Base-by-base conservation (phyloP, 192 early-diverging fungal species). In the Entomortierella lignicola region DNA sequence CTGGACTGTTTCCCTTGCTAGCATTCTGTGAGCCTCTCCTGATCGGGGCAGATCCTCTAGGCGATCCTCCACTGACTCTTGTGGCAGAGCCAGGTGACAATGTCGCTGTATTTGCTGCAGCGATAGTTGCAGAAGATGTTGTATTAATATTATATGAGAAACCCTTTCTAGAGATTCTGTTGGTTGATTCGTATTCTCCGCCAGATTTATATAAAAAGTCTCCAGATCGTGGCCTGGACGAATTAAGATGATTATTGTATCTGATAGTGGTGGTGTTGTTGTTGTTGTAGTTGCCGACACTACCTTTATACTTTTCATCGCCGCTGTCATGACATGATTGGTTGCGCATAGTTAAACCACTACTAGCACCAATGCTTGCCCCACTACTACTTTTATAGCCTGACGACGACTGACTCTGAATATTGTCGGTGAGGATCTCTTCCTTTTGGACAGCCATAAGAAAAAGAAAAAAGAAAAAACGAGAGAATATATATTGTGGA, bases 131-230 rank as follows among this genome's bases (percentile, higher is more conserved):
- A 5, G 52, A 7, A 6, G 55, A 20, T 25, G 23, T 54, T 25
- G 8, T 57, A 31, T 23, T n/a, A n/a, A 4, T 7, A 57, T 31
- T 7, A 37, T 37, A 37, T 37, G 34, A 4, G 34, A 37, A 37
- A 10, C 34, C 30, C 30, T 21, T 21, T 56, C 10, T 32, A 17
- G 55, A 34, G 20, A 34, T 11, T 56, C 55, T 41, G 20, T 5
- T 4, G 12, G 44, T 20, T 25, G 39, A 59, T 39, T 23, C 37
- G 3, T 34, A 59, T n/a, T 59, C 57, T 18, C 20, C 57, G 21
- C 60, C 60, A 4, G 60, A 61, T 43, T 48, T 61, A 41, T 18
- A 61, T 12, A 43, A 61, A 41, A 26, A 48, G n/a, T 61, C 47
- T 20, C 27, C 47, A n/a, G 61, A 63, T 42, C 23, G 20, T 63